A percentile compares a stretch with the other conserved stretches of the same genome.
Evolutionary conservation across 371 early-diverging fungal species (phyloP).

Genomic region (Saksenaea oblongispora): DNA sequence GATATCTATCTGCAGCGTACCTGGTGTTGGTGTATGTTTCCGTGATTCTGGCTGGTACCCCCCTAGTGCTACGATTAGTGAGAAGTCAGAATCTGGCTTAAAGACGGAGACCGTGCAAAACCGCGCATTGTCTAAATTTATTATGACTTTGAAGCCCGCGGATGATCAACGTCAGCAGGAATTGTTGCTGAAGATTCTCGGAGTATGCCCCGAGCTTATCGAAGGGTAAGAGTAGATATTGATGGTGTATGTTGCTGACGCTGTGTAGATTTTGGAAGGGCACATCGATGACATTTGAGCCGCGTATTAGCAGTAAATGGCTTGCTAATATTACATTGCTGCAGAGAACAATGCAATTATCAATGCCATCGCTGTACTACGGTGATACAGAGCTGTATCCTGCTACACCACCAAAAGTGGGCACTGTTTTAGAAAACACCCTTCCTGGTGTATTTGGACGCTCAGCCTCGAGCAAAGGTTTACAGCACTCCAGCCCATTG

Average conservation of each 20-base stretch:
- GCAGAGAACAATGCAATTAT: constrained; percentile 68
- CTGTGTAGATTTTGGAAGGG: constrained; percentile 63
- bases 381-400: constrained; percentile 51
- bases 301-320: constrained; percentile 76
- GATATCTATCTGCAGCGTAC: constrained; percentile 69
- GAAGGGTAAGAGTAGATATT: constrained; percentile 54
- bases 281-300: constrained; percentile 70
- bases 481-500: constrained; percentile 69
- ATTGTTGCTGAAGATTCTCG: constrained; percentile 63
- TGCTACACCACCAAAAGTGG: constrained; percentile 59
- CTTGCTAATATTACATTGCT: constrained; percentile 74
- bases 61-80: constrained; percentile 26
- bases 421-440: constrained; percentile 67
- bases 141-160: constrained; percentile 61
- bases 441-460: constrained; percentile 68
- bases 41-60: constrained; percentile 80
- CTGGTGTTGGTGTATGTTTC: constrained; percentile 78
- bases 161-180: constrained; percentile 72
- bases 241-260: not conserved
- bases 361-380: constrained; percentile 65
- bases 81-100: constrained; percentile 10
- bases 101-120: constrained; percentile 56
- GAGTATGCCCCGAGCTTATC: constrained; percentile 79
- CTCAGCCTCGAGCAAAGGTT: constrained; percentile 56
- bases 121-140: constrained; percentile 61